Conservation (phyloP, 495 filamentous ascomycete genomes). For the Neurospora sp. region DNA sequence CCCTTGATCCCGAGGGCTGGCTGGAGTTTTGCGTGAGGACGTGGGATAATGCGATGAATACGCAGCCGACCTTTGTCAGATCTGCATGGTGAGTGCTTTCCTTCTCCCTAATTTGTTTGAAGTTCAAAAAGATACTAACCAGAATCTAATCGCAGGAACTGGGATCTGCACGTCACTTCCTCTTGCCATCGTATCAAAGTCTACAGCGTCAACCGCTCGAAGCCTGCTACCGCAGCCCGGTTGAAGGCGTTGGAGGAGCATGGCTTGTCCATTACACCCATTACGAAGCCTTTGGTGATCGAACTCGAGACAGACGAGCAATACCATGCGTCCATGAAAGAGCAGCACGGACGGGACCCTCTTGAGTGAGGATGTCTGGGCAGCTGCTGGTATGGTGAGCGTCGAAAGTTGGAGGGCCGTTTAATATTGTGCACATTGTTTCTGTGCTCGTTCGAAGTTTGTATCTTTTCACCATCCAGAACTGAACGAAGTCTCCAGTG, state of each 20-base stretch:
- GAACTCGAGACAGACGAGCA: conserved; percentile 36
- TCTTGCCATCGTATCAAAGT: conserved; percentile 53
- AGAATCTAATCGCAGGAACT: conserved; percentile 27
- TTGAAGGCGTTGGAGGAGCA: conserved; percentile 40
- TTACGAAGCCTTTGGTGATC: conserved; percentile 41
- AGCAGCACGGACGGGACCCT: conserved; percentile 38
- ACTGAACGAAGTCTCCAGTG: background rate
- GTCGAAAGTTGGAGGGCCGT: background rate
- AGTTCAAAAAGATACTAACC: background rate
- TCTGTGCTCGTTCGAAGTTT: no score
- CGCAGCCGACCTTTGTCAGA: conserved; percentile 23
- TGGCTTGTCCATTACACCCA: conserved; percentile 36
- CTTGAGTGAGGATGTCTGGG: conserved; percentile 2
- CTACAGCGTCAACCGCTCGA: conserved; percentile 51
- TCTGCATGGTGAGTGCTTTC: conserved; percentile 21
- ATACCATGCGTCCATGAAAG: conserved; percentile 35
- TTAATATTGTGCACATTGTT: no score
- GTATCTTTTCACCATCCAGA: background rate
- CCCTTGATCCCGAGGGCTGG: conserved; percentile 50
- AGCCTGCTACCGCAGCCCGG: conserved; percentile 35
- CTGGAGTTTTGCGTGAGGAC: conserved; percentile 45
- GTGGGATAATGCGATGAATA: conserved; percentile 51
- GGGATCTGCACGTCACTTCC: conserved; percentile 59
- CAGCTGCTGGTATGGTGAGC: background rate
- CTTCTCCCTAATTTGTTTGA: background rate